Base-by-base conservation (phyloP, 176 grass and related monocot genomes). In the Aegilops longissima region DNA sequence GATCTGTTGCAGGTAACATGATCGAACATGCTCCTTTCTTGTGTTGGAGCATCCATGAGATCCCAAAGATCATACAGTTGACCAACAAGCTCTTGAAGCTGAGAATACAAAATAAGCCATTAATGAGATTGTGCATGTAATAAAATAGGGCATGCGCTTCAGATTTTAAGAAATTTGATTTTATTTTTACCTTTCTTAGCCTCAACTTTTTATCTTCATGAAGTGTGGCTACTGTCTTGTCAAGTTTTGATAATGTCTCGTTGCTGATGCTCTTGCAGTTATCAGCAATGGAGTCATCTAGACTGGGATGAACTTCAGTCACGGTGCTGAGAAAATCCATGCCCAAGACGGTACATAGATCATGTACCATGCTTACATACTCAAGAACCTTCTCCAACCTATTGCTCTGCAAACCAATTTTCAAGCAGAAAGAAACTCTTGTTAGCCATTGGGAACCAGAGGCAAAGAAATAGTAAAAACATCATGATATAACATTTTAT, bases 1-100 rank as follows among this genome's bases (percentile, higher is more conserved):
- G 88, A 93, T 81, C 92, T 90, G 73, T 99, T 92, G 74, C 94
- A 99, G 34, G 94, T 99, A 27, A 99, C 94, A 87, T 99, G 97
- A 88, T 93, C 81, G 85, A 99, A 94, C 86, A 94, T 87, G 34
- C 49, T 88, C 86, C 89, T 89, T 91, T 99, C 94, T 92, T 94
- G 90, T 76, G 75, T 66, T 14, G 92, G 92, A 40, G 94, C 95
- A 79, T 97, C 97, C 97, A 99, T 99, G 80, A 99, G 94, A 92
- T 99, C 93, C 97, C 97, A 99, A 79, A 99, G 92, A 89, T 99
- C 97, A 83, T 88, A 92, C 21, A 99, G 97, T 85, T 99, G 92
- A 79, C 86, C 76, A 54, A 92, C 97, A 36, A 99, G 90, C 77
- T 94, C 97, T 99, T 99, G 97, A 93, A 99, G 92, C 97, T 99